Conservation (phyloP, 768 basidiomycete species). For the Boletus coccyginus region DNA sequence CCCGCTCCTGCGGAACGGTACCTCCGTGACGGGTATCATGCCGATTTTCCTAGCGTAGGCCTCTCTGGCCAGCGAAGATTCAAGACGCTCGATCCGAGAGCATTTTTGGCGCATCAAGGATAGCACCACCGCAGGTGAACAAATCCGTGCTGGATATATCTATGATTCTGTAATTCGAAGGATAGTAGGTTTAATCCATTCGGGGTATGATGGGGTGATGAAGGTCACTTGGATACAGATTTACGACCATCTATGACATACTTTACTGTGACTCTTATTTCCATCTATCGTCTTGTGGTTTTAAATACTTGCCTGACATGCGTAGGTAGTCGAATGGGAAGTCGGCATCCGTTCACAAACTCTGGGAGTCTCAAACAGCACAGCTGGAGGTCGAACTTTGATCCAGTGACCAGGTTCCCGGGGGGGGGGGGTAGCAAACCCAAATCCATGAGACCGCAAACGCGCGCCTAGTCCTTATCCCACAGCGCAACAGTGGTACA, state of each 20-base stretch:
- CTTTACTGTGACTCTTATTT: neutral
- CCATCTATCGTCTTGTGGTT: neutral
- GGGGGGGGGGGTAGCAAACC: too few relatives aligned
- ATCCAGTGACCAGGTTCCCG: too few relatives aligned
- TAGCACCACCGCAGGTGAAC: neutral
- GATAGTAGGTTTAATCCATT: neutral
- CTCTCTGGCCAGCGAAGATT: slow-evolving; percentile 31
- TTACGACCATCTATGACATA: neutral
- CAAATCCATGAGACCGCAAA: too few relatives aligned
- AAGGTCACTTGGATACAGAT: neutral
- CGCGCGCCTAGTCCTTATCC: too few relatives aligned
- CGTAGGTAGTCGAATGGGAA: neutral
- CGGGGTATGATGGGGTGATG: neutral
- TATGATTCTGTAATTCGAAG: neutral
- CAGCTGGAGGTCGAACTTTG: too few relatives aligned
- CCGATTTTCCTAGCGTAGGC: slow-evolving; percentile 39
- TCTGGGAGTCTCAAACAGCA: too few relatives aligned
- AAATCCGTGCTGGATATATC: neutral
- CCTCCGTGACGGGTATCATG: slow-evolving; percentile 23
- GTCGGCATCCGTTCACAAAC: too few relatives aligned
- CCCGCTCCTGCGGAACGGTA: slow-evolving; percentile 31
- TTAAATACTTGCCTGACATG: neutral
- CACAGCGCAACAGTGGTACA: too few relatives aligned
- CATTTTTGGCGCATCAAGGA: slow-evolving; percentile 35
- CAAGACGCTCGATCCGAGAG: slow-evolving; percentile 38